Evolutionary conservation across 2,329 filamentous ascomycete species (phyloP).

Genomic region (Knufia petricola): DNA sequence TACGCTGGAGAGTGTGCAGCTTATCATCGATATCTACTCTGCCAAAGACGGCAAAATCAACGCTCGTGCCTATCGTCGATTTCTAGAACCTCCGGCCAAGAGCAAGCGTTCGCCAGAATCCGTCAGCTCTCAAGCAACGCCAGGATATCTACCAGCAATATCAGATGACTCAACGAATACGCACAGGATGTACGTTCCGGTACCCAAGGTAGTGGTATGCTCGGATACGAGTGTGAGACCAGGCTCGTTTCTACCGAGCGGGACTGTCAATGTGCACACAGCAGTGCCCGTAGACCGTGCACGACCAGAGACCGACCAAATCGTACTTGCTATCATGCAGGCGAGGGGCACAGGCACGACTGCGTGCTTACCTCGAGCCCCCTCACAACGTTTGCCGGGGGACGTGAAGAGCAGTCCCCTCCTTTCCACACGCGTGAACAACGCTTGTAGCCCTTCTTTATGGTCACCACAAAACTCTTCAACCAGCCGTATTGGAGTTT

Average conservation of each 20-base stretch:
- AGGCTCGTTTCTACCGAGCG: too few relatives aligned
- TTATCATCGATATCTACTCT: slow-evolving; percentile 18
- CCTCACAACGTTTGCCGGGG: neutral
- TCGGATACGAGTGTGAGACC: too few relatives aligned
- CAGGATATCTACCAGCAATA: neutral
- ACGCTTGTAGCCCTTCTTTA: neutral
- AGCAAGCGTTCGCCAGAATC: neutral
- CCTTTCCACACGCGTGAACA: too few relatives aligned
- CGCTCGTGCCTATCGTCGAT: slow-evolving; percentile 3
- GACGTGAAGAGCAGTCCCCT: too few relatives aligned
- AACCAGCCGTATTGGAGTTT: neutral
- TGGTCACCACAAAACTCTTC: neutral
- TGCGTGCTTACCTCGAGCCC: neutral
- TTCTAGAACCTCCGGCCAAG: neutral
- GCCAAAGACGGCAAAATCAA: slow-evolving; percentile 4
- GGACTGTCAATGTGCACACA: too few relatives aligned
- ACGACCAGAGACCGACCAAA: too few relatives aligned
- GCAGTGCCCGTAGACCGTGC: too few relatives aligned
- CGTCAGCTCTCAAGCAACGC: neutral
- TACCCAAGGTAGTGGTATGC: neutral
- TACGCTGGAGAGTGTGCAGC: slow-evolving; percentile 17
- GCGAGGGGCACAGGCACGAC: too few relatives aligned
- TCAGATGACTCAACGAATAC: neutral
- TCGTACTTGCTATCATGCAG: too few relatives aligned
- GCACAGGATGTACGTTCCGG: neutral